These are phyloP conservation scores for Coemansia sp. DNA, from an alignment of 192 early-diverging fungal genomes.

Conservation along the genomic window DNA sequence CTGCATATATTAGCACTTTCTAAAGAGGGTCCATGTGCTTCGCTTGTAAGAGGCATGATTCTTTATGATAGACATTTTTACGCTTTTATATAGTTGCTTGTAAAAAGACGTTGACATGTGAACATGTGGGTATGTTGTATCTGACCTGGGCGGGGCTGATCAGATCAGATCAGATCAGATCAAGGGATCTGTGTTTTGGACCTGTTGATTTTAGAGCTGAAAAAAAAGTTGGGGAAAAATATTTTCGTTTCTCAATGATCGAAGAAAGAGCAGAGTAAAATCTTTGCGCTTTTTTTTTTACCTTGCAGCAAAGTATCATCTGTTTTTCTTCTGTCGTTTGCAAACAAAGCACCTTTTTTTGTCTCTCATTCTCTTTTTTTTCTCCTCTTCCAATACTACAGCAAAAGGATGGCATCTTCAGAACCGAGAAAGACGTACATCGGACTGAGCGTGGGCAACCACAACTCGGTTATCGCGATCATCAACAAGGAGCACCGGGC, in stretches of 20 bases:
- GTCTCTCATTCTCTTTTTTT: background rate
- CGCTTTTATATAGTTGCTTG: too few relatives aligned
- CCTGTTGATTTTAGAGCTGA: background rate
- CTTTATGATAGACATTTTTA: too few relatives aligned
- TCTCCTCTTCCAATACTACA: too few relatives aligned
- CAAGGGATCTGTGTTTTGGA: too few relatives aligned
- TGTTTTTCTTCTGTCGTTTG: too few relatives aligned
- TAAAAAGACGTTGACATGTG: too few relatives aligned
- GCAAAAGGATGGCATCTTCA: constrained; percentile 13
- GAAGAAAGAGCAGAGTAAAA: background rate
- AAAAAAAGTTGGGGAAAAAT: constrained; percentile 7
- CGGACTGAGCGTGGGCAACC: constrained; percentile 85
- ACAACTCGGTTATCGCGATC: constrained; percentile 83
- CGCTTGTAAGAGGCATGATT: too few relatives aligned
- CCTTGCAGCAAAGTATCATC: background rate
- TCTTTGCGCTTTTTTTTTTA: background rate
- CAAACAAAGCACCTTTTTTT: background rate
- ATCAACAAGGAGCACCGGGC: constrained; percentile 72
- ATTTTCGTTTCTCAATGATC: background rate
- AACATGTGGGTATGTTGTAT: too few relatives aligned
- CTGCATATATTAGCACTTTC: background rate
- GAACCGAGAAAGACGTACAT: constrained; percentile 54
- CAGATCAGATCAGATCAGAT: too few relatives aligned
- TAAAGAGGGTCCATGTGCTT: too few relatives aligned
- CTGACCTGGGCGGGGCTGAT: background rate